These are phyloP conservation scores for Cicer arietinum DNA, from an alignment of 306 rosid genomes.

Conservation along the genomic window DNA sequence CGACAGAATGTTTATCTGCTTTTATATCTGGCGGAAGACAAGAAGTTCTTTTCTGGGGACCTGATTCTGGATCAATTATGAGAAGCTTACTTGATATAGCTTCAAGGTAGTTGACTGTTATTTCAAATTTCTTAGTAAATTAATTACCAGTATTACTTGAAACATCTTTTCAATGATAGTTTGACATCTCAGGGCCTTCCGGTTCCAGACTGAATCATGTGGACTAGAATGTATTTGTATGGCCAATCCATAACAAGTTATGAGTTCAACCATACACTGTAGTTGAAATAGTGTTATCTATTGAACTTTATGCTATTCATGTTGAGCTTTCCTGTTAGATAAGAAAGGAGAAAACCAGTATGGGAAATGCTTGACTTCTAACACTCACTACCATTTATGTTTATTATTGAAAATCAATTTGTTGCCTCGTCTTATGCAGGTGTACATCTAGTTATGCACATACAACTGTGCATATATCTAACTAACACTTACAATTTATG, in stretches of 20 bases:
- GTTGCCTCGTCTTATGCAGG: neutral
- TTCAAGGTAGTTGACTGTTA: conserved; percentile 66
- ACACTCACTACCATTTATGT: conserved; percentile 12
- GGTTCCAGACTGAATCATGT: conserved; percentile 4
- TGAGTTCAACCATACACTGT: conserved; percentile 4
- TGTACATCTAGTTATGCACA: neutral
- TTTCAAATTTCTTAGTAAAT: conserved; percentile 23
- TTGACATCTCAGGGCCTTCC: neutral
- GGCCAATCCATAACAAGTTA: neutral
- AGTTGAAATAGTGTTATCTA: neutral
- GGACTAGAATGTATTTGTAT: conserved; percentile 21
- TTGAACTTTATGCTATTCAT: conserved; percentile 22
- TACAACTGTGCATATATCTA: neutral
- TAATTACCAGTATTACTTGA: neutral
- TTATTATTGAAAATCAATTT: conserved; percentile 16
- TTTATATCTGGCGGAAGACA: conserved; percentile 80
- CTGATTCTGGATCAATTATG: conserved; percentile 75
- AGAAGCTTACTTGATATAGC: conserved; percentile 83
- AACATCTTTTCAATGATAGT: conserved; percentile 27
- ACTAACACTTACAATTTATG: conserved; percentile 3
- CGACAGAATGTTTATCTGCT: conserved; percentile 89
- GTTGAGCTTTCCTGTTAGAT: conserved; percentile 36
- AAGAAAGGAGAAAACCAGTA: conserved; percentile 24
- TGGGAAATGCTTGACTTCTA: conserved; percentile 12
- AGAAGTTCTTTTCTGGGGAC: conserved; percentile 79